Evolutionary conservation across 2,329 filamentous ascomycete species (phyloP), one percentile per base, ranked within the genome.

Genomic region (Ophiostoma novo-ulmi): DNA sequence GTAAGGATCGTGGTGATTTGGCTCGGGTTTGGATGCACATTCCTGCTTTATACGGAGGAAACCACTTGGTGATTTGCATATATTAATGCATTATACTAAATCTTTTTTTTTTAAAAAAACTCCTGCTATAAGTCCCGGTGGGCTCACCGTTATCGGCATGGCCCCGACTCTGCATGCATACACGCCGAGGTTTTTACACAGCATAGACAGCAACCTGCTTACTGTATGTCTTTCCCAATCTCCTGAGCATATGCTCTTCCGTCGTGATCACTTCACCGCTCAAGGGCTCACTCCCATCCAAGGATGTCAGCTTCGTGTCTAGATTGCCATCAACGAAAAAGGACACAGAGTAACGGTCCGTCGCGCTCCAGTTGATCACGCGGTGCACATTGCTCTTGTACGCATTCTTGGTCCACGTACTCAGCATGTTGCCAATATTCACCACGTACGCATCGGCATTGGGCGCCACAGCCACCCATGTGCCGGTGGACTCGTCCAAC

Each of bases 281-380:
- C 3, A 67, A 11, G 6, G 75, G 75, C 69, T 71, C 72, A 68
- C 76, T 77, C 17, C 76, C 77, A 67, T 79, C 78, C 20, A 79
- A 74, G 1, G 79, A 78, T 3, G 72, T 67, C 55, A 80, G 74
- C 72, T 75, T 73, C 13, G 76, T 75, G 68, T 85, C 82, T 6
- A 83, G 78, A 76, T 86, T 85, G 5, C 85, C 85, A 70, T 84
- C 83, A 70, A 86, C 83, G 76, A 87, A 87, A 69, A 87, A 83
- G 0, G 85, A 84, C n/a, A 87, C 79, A 7, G 82, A 85, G 75
- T 86, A 88, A 52, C 86, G 80, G 75, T 86, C 82, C 11, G 77
- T 78, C 1, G 79, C 82, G 63, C 80, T 65, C 17, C 63, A 79
- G 78, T 87, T 87, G 73, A 87, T 82, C 36, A 88, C 85, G 8